Percentiles rank a stretch among this genome's conserved stretches.
Conservation (phyloP, 2,329 filamentous ascomycete species). For the Phyllosticta citriasiana region DNA sequence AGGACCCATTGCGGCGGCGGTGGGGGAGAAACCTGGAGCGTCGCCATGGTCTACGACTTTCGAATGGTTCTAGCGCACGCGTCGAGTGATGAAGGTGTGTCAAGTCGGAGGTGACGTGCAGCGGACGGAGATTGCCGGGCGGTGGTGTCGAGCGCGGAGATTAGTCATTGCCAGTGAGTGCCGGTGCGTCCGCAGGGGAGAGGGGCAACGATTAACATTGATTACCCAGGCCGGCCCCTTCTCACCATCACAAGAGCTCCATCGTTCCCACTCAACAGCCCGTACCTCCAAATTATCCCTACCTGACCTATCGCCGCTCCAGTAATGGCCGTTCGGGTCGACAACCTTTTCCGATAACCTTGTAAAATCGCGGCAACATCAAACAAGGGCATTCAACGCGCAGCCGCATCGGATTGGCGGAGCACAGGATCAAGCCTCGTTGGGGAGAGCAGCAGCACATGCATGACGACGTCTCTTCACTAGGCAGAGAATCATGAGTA, state of each 20-base stretch:
- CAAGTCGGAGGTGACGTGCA: background rate
- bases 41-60: conserved; percentile 1
- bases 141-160: conserved; percentile 1
- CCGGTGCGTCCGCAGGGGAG: background rate
- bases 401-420: conserved; percentile 8
- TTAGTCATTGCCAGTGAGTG: background rate
- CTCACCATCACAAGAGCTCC: conserved; percentile 6
- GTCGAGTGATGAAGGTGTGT: background rate
- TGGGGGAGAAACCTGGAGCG: conserved; percentile 19
- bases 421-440: conserved; percentile 8
- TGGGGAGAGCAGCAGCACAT: conserved; percentile 7
- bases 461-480: conserved; percentile 7
- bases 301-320: background rate
- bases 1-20: conserved; percentile 70
- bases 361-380: conserved; percentile 1
- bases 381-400: background rate
- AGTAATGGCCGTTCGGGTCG: conserved; percentile 6
- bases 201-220: background rate
- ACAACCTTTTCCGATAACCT: conserved; percentile 7
- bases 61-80: background rate
- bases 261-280: conserved; percentile 1
- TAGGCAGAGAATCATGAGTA: conserved; percentile 42
- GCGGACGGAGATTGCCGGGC: conserved; percentile 4
- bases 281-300: background rate
- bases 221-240: conserved; percentile 1